These are phyloP conservation scores for Oryza nivara DNA, from an alignment of 176 grass and related monocot genomes.

Conservation along the genomic window DNA sequence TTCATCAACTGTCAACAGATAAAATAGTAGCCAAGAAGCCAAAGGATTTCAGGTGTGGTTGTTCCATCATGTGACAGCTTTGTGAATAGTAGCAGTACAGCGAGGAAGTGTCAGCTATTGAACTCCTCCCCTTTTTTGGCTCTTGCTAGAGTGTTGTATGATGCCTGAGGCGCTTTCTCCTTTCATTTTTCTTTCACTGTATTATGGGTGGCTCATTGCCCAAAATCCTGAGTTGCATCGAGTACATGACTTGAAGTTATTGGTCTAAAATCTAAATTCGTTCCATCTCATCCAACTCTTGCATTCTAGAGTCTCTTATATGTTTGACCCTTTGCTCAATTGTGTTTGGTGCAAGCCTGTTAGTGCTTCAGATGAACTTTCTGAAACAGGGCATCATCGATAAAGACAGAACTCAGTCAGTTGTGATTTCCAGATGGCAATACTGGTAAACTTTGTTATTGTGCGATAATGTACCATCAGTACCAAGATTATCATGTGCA, in stretches of 20 bases:
- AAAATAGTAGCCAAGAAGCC: constrained; percentile 51
- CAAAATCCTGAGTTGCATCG: constrained; percentile 27
- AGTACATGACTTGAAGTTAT: constrained; percentile 30
- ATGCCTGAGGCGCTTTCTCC: constrained; percentile 34
- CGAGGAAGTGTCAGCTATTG: constrained; percentile 33
- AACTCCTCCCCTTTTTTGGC: constrained; percentile 30
- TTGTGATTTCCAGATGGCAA: no score
- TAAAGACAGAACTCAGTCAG: no score
- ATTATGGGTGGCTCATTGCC: neutral
- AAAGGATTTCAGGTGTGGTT: constrained; percentile 59
- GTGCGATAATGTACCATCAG: no score
- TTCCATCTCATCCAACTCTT: constrained; percentile 14
- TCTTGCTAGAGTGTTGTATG: constrained; percentile 40
- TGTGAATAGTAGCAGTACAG: constrained; percentile 40
- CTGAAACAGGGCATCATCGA: no score
- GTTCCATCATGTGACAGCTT: constrained; percentile 56
- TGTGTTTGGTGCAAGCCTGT: no score
- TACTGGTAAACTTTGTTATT: no score
- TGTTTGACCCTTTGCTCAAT: no score
- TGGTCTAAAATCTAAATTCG: neutral
- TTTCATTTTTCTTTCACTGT: neutral
- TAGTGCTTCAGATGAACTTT: no score
- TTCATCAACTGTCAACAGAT: constrained; percentile 44
- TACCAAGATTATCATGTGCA: no score
- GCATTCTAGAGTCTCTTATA: neutral